Conservation (phyloP, 768 basidiomycete species). For the Auricularia sp. region DNA sequence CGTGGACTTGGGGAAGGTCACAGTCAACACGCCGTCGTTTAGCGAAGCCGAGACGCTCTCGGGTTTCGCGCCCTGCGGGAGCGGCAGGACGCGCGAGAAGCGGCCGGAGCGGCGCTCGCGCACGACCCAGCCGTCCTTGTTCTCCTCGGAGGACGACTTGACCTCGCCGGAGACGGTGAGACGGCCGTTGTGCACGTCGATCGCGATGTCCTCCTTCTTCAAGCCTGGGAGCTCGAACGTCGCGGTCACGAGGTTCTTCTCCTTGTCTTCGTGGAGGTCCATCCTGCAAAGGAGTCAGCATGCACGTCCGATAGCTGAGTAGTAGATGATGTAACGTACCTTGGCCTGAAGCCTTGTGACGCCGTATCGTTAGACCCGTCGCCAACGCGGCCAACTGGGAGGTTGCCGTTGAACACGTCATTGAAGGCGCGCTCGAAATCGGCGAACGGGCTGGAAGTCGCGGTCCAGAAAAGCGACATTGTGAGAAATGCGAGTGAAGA, state of each 20-base stretch:
- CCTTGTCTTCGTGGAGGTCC: slow-evolving; percentile 37
- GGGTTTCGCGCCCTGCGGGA: slow-evolving; percentile 39
- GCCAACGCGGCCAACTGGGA: background rate
- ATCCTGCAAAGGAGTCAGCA: slow-evolving; percentile 14
- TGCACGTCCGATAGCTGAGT: background rate
- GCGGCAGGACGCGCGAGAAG: slow-evolving; percentile 39
- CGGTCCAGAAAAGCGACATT: background rate
- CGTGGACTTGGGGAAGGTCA: slow-evolving; percentile 43
- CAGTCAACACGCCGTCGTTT: slow-evolving; percentile 41
- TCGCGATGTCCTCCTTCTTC: slow-evolving; percentile 26
- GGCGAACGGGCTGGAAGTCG: background rate
- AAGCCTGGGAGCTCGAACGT: slow-evolving; percentile 50
- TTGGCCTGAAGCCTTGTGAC: background rate
- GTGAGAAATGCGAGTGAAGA: background rate
- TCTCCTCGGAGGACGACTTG: slow-evolving; percentile 20
- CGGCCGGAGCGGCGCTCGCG: slow-evolving; percentile 40
- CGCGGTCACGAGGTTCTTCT: slow-evolving; percentile 34
- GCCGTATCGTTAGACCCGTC: background rate
- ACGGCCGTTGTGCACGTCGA: slow-evolving; percentile 34
- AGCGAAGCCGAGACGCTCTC: slow-evolving; percentile 34
- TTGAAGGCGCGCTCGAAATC: background rate
- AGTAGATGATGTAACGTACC: background rate
- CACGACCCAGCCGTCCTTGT: slow-evolving; percentile 28
- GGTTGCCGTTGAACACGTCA: background rate
- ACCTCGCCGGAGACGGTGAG: slow-evolving; percentile 41